Evolutionary conservation across 495 filamentous ascomycete species (phyloP).

Genomic region (Talaromyces wortmannii): DNA sequence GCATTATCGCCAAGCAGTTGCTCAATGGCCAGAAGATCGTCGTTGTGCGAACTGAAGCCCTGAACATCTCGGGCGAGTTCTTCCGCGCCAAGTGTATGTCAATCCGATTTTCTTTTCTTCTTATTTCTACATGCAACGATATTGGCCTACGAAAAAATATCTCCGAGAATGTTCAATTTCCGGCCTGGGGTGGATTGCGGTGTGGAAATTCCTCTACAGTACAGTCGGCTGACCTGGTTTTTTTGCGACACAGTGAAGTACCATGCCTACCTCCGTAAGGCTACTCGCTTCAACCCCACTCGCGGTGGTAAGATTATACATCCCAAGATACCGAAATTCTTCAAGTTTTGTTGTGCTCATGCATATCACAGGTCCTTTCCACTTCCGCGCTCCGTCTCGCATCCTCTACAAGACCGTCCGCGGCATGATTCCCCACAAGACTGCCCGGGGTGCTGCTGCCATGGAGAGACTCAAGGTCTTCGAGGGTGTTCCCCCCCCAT

Average conservation of each 20-base stretch:
- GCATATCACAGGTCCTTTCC: constrained; percentile 73
- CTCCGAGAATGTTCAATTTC: neutral
- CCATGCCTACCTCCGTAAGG: constrained; percentile 98
- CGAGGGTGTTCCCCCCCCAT: constrained; percentile 97
- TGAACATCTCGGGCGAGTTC: constrained; percentile 99
- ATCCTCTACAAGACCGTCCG: constrained; percentile 99
- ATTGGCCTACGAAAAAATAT: constrained; percentile 4
- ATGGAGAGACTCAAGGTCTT: constrained; percentile 98
- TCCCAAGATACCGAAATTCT: constrained; percentile 7
- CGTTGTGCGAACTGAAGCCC: constrained; percentile 94
- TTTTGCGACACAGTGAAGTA: constrained; percentile 80
- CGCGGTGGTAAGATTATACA: constrained; percentile 69
- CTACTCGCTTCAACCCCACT: constrained; percentile 98
- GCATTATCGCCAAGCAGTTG: constrained; percentile 98
- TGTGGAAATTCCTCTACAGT: neutral
- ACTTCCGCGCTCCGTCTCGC: constrained; percentile 96
- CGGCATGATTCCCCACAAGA: constrained; percentile 99
- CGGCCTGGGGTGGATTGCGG: neutral
- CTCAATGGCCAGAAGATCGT: constrained; percentile 99
- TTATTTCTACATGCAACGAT: constrained; percentile 5
- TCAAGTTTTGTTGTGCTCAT: constrained; percentile 12
- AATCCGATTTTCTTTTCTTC: constrained; percentile 10
- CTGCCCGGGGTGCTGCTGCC: constrained; percentile 89
- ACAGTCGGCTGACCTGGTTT: constrained; percentile 25
- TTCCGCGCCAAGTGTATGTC: constrained; percentile 99